Evolutionary conservation across 352 stramenopile genomes (phyloP).

Genomic region (Phytophthora pisi): DNA sequence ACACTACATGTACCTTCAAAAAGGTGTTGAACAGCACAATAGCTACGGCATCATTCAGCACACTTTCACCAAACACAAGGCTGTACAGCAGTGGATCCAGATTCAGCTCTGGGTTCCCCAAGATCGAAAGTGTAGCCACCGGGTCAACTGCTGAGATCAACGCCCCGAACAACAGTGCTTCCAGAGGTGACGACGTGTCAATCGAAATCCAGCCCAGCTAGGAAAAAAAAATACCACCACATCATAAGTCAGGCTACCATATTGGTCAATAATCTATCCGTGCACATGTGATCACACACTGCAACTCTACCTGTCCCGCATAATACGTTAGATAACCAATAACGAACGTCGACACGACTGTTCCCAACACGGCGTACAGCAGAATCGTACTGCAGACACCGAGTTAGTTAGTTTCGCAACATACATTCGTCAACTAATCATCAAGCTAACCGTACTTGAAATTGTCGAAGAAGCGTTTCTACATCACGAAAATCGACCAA

Average conservation of each 20-base stretch:
- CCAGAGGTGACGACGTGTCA: constrained; percentile 92
- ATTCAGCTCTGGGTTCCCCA: constrained; percentile 94
- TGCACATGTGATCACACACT: background rate
- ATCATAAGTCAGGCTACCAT: no score
- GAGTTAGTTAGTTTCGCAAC: background rate
- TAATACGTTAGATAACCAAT: constrained; percentile 95
- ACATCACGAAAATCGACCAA: background rate
- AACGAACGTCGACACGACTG: constrained; percentile 96
- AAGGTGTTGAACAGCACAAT: constrained; percentile 99
- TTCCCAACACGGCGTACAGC: constrained; percentile 95
- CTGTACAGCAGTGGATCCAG: constrained; percentile 87
- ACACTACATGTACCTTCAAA: constrained; percentile 78
- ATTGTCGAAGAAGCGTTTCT: constrained; percentile 97
- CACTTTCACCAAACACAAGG: constrained; percentile 97
- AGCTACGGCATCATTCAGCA: constrained; percentile 97
- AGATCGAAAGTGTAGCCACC: constrained; percentile 96
- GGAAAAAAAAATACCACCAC: background rate
- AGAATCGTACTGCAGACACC: constrained; percentile 86
- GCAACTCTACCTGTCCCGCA: constrained; percentile 50
- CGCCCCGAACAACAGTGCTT: constrained; percentile 94
- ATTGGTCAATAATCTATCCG: no score
- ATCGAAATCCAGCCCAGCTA: constrained; percentile 85
- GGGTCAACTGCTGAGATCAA: constrained; percentile 97
- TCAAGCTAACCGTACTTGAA: constrained; percentile 65
- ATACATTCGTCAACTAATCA: background rate